Evolutionary conservation across 352 stramenopile species (phyloP).

Genomic region (Aphanomyces cochlioides): DNA sequence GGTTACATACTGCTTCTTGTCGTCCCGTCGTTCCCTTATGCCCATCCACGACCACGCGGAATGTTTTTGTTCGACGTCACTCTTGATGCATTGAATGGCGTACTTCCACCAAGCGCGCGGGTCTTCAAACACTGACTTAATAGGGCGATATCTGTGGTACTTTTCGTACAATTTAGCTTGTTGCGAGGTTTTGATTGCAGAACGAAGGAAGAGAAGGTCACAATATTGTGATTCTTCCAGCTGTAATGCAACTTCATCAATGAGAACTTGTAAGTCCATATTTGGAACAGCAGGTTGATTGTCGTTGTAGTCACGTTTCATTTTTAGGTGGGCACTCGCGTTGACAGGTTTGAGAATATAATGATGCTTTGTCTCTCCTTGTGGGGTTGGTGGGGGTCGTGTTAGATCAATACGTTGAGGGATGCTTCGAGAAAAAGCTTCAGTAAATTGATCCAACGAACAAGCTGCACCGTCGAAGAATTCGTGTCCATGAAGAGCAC

Average conservation of each 20-base stretch:
- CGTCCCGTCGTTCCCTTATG: slow-evolving; percentile 76
- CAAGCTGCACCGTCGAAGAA: slow-evolving; percentile 63
- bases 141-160: slow-evolving; percentile 68
- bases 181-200: slow-evolving; percentile 62
- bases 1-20: slow-evolving; percentile 65
- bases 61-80: slow-evolving; percentile 61
- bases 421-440: slow-evolving; percentile 70
- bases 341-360: slow-evolving; percentile 84
- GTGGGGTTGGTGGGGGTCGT: not conserved
- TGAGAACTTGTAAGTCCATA: slow-evolving; percentile 76
- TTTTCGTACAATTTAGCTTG: slow-evolving; percentile 76
- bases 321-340: slow-evolving; percentile 67
- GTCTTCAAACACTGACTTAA: slow-evolving; percentile 42
- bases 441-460: slow-evolving; percentile 71
- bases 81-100: slow-evolving; percentile 56
- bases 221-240: slow-evolving; percentile 86
- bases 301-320: slow-evolving; percentile 58
- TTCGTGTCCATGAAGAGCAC: slow-evolving; percentile 44
- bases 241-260: slow-evolving; percentile 72
- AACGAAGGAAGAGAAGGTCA: slow-evolving; percentile 75
- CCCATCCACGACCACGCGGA: slow-evolving; percentile 75
- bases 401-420: slow-evolving; percentile 74
- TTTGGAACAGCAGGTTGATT: slow-evolving; percentile 70
- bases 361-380: slow-evolving; percentile 57
- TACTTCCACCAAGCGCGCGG: slow-evolving; percentile 76